Evolutionary conservation across 2,329 filamentous ascomycete species (phyloP).

Genomic region (Trichoderma oligosporum): DNA sequence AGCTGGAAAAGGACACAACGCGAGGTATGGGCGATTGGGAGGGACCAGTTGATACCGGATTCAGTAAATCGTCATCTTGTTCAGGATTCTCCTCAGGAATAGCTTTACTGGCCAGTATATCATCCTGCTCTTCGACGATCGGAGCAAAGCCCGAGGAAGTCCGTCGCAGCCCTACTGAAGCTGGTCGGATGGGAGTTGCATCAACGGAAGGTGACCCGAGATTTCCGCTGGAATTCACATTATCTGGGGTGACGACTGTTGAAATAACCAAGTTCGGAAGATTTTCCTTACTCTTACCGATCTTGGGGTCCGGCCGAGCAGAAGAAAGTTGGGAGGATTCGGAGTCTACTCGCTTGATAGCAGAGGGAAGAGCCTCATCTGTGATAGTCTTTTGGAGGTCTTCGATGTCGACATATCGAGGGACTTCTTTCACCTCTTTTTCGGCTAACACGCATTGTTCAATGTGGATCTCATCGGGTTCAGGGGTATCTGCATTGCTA

Average conservation of each 20-base stretch:
- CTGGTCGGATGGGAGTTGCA: conserved; percentile 23
- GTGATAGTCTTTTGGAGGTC: conserved; percentile 62
- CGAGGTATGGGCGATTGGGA: conserved; percentile 39
- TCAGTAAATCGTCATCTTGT: conserved; percentile 19
- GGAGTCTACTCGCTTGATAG: conserved; percentile 31
- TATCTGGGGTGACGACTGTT: neutral
- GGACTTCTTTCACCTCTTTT: conserved; percentile 41
- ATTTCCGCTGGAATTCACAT: conserved; percentile 21
- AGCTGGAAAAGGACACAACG: conserved; percentile 48
- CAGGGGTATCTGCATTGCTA: conserved; percentile 68
- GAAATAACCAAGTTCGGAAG: neutral
- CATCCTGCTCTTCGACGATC: conserved; percentile 42
- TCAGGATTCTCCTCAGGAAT: conserved; percentile 24
- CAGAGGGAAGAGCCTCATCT: conserved; percentile 41
- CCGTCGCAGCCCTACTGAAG: conserved; percentile 27
- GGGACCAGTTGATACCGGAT: conserved; percentile 22
- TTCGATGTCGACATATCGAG: conserved; percentile 60
- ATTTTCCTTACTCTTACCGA: neutral
- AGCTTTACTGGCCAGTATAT: conserved; percentile 18
- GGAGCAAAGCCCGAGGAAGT: conserved; percentile 36
- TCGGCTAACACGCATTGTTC: conserved; percentile 31
- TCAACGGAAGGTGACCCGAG: conserved; percentile 24
- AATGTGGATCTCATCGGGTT: conserved; percentile 57
- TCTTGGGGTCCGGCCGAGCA: conserved; percentile 17
- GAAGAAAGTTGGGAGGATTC: conserved; percentile 27